Base-by-base conservation (phyloP, 768 basidiomycete genomes). In the Coprinopsis marcescibilis region DNA sequence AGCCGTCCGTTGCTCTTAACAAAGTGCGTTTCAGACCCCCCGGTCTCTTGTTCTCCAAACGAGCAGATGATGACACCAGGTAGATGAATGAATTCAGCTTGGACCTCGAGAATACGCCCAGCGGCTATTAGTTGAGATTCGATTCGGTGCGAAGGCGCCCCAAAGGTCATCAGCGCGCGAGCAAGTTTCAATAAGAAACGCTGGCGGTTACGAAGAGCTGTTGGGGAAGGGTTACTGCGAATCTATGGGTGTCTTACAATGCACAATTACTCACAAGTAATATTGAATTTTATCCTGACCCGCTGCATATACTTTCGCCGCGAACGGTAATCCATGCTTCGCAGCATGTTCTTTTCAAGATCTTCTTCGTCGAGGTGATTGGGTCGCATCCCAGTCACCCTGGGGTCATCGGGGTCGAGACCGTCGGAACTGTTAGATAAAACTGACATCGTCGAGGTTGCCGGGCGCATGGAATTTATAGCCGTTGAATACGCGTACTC, bases 111-210 rank as follows among this genome's bases (percentile, higher is more conserved):
- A 43, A 93, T 91, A 13, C 83, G 77, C 0, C 93, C 89, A 6
- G 89, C 89, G 8, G 92, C 86, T 25, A 85, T 73, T 30, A 97
- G 80, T 61, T 96, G 93, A 2, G 90, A 85, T 65, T 95, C 92
- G 50, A 97, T 88, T 25, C 94, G 81, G 66, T 97, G 94, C 19
- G 89, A 91, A 0, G 92, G 91, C 14, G 92, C 89, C 3, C 92
- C 91, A 58, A 89, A 94, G 11, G 82, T 82, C 88, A 97, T 93
- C 32, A 96, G 71, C 14, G 89, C 82, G 50, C 83, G 78, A 13
- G 91, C 89, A 21, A 96, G 76, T 59, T 81, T 89, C 60, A 92
- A 76, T 26, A 96, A 66, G 65, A 95, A 97, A 46, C 81, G 79
- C 53, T 94, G 91, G 46, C 94, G 77, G 50, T 84, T 77, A 35